Evolutionary conservation across 2,329 filamentous ascomycete species (phyloP).

Genomic region (Colletotrichum euphorbiae): DNA sequence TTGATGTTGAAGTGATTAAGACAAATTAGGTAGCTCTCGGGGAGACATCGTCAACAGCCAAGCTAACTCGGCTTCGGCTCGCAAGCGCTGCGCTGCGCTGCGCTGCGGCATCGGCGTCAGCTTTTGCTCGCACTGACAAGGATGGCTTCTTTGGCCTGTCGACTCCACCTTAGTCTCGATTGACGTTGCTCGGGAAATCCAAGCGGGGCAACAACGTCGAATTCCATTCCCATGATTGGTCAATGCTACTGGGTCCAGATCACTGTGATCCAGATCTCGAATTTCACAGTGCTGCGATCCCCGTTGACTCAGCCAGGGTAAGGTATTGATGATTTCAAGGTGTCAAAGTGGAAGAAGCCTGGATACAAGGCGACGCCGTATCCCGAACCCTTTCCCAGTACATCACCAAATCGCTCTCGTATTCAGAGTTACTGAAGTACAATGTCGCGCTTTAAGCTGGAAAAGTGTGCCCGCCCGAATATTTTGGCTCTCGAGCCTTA

Average conservation of each 20-base stretch:
- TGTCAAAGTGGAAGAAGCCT: background rate
- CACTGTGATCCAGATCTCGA: constrained; percentile 16
- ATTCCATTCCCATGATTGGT: constrained; percentile 7
- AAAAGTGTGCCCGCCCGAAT: constrained; percentile 80
- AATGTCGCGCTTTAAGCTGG: constrained; percentile 77
- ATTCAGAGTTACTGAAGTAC: background rate
- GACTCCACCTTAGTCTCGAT: constrained; percentile 4
- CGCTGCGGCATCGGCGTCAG: constrained; percentile 12
- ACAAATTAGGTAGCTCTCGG: background rate
- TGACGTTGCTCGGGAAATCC: background rate
- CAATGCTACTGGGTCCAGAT: background rate
- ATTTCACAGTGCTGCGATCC: constrained; percentile 14
- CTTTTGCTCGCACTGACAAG: background rate
- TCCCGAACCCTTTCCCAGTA: background rate
- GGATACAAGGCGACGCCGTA: constrained; percentile 25
- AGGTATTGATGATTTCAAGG: constrained; percentile 5
- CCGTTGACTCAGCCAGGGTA: constrained; percentile 22
- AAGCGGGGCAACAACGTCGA: constrained; percentile 5
- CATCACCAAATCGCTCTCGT: background rate
- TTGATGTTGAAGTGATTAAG: too few species aligned
- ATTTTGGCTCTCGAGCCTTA: constrained; percentile 83
- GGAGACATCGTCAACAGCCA: background rate
- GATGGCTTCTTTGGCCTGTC: background rate
- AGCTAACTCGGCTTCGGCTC: constrained; percentile 18
- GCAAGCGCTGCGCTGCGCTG: background rate